Percentiles rank a stretch among this genome's conserved stretches.
Conservation (phyloP, 2,329 filamentous ascomycete genomes). For the Sphaerulina populicola region DNA sequence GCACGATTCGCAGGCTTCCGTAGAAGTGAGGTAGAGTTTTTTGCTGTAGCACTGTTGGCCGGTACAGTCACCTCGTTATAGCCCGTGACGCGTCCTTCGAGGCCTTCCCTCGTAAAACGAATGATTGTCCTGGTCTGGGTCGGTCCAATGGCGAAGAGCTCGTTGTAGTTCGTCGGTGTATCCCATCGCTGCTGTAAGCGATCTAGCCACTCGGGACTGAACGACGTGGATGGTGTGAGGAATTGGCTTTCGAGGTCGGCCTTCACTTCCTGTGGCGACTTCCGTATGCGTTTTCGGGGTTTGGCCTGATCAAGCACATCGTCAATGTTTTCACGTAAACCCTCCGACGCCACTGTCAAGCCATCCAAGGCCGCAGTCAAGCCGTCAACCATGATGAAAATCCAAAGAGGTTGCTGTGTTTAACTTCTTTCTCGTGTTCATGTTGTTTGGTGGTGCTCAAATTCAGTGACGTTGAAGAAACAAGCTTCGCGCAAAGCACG, state of each 20-base stretch:
- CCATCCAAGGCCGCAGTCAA: constrained; percentile 46
- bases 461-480: background rate
- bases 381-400: constrained; percentile 16
- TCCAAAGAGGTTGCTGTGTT: background rate
- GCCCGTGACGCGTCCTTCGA: constrained; percentile 85
- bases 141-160: constrained; percentile 76
- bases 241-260: constrained; percentile 65
- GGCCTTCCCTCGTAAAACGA: constrained; percentile 79
- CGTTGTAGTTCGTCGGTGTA: constrained; percentile 66
- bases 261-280: constrained; percentile 56
- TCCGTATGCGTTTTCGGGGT: constrained; percentile 47
- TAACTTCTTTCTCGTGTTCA: background rate
- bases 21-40: constrained; percentile 84
- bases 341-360: constrained; percentile 39
- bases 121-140: constrained; percentile 94
- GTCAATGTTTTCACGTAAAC: constrained; percentile 42
- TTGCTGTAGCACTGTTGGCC: constrained; percentile 79
- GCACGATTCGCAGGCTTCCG: constrained; percentile 78
- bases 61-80: constrained; percentile 92
- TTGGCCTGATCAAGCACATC: constrained; percentile 49
- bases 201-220: constrained; percentile 81
- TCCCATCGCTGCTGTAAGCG: constrained; percentile 86
- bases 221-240: constrained; percentile 67
- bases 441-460: background rate
- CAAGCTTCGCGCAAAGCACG: background rate